phyloP scores from a whole-genome alignment of 371 early-diverging fungal species.

The Mucor lusitanicus region DNA sequence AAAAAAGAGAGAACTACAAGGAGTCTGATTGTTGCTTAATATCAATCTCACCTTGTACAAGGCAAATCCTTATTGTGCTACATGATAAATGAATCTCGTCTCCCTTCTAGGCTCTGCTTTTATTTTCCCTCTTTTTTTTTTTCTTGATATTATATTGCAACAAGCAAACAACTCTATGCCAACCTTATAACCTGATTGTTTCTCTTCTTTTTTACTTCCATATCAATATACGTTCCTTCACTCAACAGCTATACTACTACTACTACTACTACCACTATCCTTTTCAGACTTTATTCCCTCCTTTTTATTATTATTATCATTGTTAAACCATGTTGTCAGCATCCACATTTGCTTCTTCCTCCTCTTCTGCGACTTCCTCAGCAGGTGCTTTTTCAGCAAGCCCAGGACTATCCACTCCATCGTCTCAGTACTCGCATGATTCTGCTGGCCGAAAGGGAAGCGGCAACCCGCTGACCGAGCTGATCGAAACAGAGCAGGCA shows the following conservation, averaged over 20 bases:
- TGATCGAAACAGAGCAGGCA: constrained; percentile 51
- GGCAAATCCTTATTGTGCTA: background rate
- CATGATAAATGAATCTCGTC: background rate
- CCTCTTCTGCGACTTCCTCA: constrained; percentile 14
- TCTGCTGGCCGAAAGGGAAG: constrained; percentile 16
- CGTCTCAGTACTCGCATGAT: constrained; percentile 32
- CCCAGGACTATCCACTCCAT: constrained; percentile 18
- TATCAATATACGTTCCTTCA: background rate
- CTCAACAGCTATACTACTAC: background rate
- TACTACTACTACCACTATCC: no score
- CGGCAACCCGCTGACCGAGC: constrained; percentile 44
- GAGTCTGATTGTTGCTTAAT: background rate
- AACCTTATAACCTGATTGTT: constrained; percentile 3
- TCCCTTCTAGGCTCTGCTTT: background rate
- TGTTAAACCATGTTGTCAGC: constrained; percentile 27
- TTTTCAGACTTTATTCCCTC: background rate
- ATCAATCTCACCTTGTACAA: background rate
- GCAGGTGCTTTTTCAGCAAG: constrained; percentile 18
- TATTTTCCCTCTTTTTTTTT: constrained; percentile 1
- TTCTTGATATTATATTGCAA: background rate
- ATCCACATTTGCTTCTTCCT: constrained; percentile 17
- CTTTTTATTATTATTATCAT: background rate
- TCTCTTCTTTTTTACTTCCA: background rate
- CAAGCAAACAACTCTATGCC: background rate
- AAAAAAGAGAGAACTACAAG: background rate